Evolutionary conservation across 495 filamentous ascomycete genomes (phyloP), one percentile per base, ranked within the genome.

Genomic region (Oleoguttula mirabilis): DNA sequence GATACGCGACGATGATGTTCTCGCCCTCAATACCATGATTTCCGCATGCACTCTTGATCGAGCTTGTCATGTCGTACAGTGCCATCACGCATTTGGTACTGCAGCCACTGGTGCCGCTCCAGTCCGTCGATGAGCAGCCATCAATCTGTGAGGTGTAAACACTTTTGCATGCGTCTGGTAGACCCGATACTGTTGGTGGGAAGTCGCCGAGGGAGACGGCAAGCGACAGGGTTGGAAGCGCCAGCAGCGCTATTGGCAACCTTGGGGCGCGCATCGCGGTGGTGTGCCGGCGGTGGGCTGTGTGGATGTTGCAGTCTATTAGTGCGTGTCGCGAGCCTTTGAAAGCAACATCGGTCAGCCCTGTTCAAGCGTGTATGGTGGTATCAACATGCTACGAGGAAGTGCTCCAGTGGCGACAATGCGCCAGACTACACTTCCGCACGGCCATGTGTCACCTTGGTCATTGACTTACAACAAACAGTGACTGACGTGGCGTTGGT

Each of bases 111-210:
- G 36, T 33, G 23, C 32, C 28, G 10, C 32, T 41, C 44, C 64
- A 64, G 37, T 66, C 63, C 5, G 45, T 40, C 12, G 47, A 12
- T 7, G 40, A 48, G 51, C 63, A 66, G 22, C 43, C 57, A n/a
- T 52, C 10, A 15, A 60, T 60, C 11, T 22, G 8, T 10, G 12
- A 7, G 22, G 39, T 51, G 34, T 60, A 60, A 17, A 55, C 28
- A 12, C 20, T 42, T 8, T 49, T 10, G 47, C 55, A 45, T 10
- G 32, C 24, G 6, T 28, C 34, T 2, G 51, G 36, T 22, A 55
- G 37, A 19, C 36, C 33, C 16, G 32, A 23, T 4, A 45, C 37
- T 8, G 34, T 31, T 7, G 54, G 47, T 24, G 48, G 47, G 17
- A 59, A 54, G 32, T 54, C 51, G 14, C 41, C 28, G 23, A 56